A percentile compares a stretch with the other conserved stretches of the same genome.
These are phyloP conservation scores for Bothriochloa decipiens DNA, from an alignment of 176 grass and related monocot species.

Conservation along the genomic window DNA sequence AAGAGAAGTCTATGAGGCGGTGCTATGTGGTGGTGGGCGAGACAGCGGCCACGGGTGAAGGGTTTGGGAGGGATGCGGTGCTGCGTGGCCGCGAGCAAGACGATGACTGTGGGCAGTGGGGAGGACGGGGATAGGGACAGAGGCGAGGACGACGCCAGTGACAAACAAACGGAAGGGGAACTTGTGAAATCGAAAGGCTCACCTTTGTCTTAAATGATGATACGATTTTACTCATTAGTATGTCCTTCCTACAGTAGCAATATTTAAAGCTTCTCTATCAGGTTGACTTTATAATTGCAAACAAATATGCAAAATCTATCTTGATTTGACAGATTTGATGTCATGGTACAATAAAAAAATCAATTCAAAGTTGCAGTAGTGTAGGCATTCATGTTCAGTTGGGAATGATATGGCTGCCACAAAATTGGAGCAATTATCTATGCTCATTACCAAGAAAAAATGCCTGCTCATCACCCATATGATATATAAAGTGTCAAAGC, in stretches of 20 bases:
- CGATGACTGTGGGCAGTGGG: too few species aligned
- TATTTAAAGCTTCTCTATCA: not conserved
- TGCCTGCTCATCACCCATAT: not conserved
- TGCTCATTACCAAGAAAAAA: not conserved
- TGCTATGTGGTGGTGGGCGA: too few species aligned
- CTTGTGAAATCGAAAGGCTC: too few species aligned
- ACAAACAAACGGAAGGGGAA: too few species aligned
- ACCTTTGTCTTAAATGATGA: too few species aligned
- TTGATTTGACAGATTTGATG: not conserved
- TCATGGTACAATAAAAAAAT: not conserved
- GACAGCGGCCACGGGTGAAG: too few species aligned
- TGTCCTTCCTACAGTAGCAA: not conserved
- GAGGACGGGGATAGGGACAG: too few species aligned
- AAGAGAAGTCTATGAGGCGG: too few species aligned
- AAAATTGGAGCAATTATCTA: not conserved
- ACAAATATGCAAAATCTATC: not conserved
- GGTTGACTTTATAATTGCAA: not conserved
- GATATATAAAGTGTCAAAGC: constrained; percentile 2
- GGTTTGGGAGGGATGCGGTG: too few species aligned
- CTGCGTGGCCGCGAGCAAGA: too few species aligned
- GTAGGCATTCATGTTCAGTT: not conserved
- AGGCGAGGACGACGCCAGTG: too few species aligned
- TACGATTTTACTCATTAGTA: too few species aligned
- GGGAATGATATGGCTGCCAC: not conserved
- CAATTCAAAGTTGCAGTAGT: not conserved